Conservation (phyloP, 495 filamentous ascomycete genomes). For the Penicillium desertorum region DNA sequence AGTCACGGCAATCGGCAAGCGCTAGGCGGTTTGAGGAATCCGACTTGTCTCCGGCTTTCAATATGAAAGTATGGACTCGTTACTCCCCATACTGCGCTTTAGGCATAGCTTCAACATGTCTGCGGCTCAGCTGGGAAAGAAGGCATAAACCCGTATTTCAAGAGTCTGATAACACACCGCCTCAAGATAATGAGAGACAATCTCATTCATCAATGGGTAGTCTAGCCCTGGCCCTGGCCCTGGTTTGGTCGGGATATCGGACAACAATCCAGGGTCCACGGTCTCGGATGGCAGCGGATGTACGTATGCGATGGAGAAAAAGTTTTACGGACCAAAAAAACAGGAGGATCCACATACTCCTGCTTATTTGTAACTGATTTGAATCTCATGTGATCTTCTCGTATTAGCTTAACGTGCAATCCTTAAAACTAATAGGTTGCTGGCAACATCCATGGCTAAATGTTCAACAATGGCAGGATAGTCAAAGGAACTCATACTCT, state of each 20-base stretch:
- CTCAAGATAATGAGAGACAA: neutral
- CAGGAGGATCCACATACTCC: neutral
- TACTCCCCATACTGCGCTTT: too few species aligned
- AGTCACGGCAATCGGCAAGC: neutral
- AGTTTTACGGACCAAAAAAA: neutral
- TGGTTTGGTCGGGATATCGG: neutral
- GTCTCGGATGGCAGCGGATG: slow-evolving; percentile 10
- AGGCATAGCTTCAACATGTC: neutral
- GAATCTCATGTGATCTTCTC: neutral
- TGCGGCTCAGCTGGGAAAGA: neutral
- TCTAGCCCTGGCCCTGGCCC: neutral
- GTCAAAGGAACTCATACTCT: neutral
- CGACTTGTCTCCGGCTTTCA: neutral
- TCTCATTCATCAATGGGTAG: neutral
- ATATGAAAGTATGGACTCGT: neutral
- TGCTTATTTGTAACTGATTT: neutral
- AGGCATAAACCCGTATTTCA: neutral
- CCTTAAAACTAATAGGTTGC: neutral
- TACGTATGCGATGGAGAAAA: neutral
- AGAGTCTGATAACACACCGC: neutral
- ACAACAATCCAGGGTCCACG: neutral
- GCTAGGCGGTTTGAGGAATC: neutral
- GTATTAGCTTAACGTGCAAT: neutral
- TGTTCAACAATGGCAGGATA: too few species aligned
- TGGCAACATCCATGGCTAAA: neutral